phyloP scores from a whole-genome alignment of 306 rosid species.

The Begonia fuchsioides region DNA sequence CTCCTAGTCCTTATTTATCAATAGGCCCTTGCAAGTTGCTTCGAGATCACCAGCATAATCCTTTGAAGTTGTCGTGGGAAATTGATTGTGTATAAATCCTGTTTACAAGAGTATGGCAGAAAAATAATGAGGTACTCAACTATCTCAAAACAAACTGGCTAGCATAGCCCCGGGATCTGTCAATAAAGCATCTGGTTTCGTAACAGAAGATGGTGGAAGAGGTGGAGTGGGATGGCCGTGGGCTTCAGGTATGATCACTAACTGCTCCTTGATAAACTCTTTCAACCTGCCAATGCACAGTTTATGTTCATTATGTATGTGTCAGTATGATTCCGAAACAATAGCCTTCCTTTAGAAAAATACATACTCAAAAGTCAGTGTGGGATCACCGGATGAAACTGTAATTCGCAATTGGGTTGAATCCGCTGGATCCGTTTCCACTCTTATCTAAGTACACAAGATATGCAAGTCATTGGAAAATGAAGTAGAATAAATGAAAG shows the following conservation, averaged over 20 bases:
- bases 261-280: constrained; percentile 88
- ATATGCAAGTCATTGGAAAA: too few relatives aligned
- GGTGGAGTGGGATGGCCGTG: constrained; percentile 26
- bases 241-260: constrained; percentile 41
- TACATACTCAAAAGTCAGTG: constrained; percentile 80
- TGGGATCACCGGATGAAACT: constrained; percentile 90
- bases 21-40: constrained; percentile 88
- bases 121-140: constrained; percentile 25
- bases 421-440: constrained; percentile 99
- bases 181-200: constrained; percentile 33
- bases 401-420: constrained; percentile 97
- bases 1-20: constrained; percentile 40
- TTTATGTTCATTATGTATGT: neutral
- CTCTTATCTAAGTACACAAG: constrained; percentile 37
- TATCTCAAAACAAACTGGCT: constrained; percentile 76
- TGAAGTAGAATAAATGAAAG: too few relatives aligned
- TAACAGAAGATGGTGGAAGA: constrained; percentile 35
- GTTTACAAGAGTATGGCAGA: constrained; percentile 44
- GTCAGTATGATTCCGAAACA: neutral
- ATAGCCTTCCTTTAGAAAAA: neutral
- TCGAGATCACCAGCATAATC: constrained; percentile 23
- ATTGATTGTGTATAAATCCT: constrained; percentile 60
- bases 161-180: constrained; percentile 89
- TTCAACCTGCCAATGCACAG: constrained; percentile 49
- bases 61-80: too few relatives aligned